These are phyloP conservation scores for Auricularia auricula-judae DNA, from an alignment of 768 basidiomycete genomes.

Conservation along the genomic window DNA sequence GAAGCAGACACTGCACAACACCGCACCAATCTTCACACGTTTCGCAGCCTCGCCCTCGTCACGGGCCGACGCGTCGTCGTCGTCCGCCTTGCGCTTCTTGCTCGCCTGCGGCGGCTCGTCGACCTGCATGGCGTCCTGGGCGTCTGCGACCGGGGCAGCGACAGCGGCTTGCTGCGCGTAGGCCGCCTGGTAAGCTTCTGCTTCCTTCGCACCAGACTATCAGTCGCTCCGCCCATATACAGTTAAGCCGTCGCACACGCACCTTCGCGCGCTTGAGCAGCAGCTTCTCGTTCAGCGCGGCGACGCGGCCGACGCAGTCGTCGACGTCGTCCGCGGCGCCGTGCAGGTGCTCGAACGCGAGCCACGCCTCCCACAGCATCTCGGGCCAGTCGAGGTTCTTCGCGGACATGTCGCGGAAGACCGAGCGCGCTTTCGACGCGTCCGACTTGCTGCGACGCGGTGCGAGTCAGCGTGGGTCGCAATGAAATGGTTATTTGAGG, in stretches of 20 bases:
- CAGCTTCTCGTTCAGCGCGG: conserved; percentile 53
- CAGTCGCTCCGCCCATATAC: no score
- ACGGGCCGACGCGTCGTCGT: conserved; percentile 16
- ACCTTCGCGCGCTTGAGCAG: conserved; percentile 57
- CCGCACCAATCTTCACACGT: conserved; percentile 50
- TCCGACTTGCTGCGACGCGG: conserved; percentile 20
- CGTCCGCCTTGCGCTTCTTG: conserved; percentile 57
- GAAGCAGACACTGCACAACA: background rate
- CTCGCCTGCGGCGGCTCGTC: conserved; percentile 20
- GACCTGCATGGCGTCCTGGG: conserved; percentile 12
- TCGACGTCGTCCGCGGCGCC: conserved; percentile 63
- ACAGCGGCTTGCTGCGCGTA: conserved; percentile 25
- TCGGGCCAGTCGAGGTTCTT: conserved; percentile 93
- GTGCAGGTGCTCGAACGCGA: conserved; percentile 75
- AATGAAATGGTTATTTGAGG: background rate
- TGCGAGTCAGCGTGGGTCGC: conserved; percentile 30
- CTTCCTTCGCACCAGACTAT: conserved; percentile 32
- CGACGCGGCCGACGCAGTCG: conserved; percentile 47
- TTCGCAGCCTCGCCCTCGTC: conserved; percentile 34
- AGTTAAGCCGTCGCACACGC: conserved; percentile 7
- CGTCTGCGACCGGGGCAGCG: conserved; percentile 23
- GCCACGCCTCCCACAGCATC: conserved; percentile 84
- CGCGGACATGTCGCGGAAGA: conserved; percentile 53
- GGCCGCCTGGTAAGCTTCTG: conserved; percentile 44
- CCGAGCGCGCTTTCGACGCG: conserved; percentile 48